Percentiles rank a stretch among this genome's conserved stretches.
Conservation (phyloP, 768 basidiomycete species). For the Lanmaoa pseudosensibilis region DNA sequence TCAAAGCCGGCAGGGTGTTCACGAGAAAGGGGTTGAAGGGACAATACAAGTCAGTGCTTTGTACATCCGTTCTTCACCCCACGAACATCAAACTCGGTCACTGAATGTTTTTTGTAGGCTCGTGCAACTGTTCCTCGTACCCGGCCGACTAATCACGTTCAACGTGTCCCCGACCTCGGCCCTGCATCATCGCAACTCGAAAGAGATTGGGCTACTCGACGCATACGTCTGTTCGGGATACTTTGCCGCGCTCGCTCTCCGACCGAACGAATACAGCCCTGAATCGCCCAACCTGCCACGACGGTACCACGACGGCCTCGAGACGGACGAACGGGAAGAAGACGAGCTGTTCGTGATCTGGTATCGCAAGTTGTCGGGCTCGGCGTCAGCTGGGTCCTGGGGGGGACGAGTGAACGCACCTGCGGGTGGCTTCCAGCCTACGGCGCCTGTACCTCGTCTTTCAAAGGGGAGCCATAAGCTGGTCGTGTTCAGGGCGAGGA, state of each 20-base stretch:
- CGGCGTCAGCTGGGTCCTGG: not conserved
- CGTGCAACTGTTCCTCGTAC: slow-evolving; percentile 70
- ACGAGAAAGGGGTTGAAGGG: slow-evolving; percentile 68
- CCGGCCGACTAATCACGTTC: slow-evolving; percentile 75
- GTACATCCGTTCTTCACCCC: no score
- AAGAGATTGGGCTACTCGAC: slow-evolving; percentile 62
- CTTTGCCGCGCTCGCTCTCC: slow-evolving; percentile 66
- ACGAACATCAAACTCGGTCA: not conserved
- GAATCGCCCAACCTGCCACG: slow-evolving; percentile 55
- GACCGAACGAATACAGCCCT: slow-evolving; percentile 61
- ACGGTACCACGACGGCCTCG: slow-evolving; percentile 87
- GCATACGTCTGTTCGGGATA: slow-evolving; percentile 88
- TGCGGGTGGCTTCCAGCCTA: slow-evolving; percentile 15
- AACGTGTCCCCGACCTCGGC: slow-evolving; percentile 57
- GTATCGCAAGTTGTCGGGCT: slow-evolving; percentile 47
- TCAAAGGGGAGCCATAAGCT: slow-evolving; percentile 57
- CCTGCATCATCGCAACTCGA: slow-evolving; percentile 55
- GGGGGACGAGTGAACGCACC: slow-evolving; percentile 20
- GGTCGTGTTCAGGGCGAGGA: slow-evolving; percentile 70
- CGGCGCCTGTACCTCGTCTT: slow-evolving; percentile 45
- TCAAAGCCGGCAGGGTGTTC: slow-evolving; percentile 72
- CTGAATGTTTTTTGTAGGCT: slow-evolving; percentile 41
- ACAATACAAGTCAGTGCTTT: slow-evolving; percentile 68
- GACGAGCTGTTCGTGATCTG: slow-evolving; percentile 85
- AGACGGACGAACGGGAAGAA: slow-evolving; percentile 83